Base-by-base conservation (phyloP, 2,329 filamentous ascomycete species). In the Aspergillus neotritici region DNA sequence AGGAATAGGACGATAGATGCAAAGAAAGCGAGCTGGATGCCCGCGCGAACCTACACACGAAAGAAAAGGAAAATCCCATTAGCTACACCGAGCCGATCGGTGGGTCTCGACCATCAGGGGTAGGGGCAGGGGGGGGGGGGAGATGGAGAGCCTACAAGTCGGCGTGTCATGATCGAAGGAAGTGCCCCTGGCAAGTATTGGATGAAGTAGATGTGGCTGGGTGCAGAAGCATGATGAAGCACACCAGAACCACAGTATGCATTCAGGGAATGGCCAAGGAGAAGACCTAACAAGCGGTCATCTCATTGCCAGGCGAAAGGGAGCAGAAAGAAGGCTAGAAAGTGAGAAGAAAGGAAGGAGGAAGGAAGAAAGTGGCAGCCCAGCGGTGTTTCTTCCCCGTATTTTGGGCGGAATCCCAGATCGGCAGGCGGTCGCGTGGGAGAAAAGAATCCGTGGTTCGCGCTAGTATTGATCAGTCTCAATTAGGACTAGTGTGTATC, bases 1-100 rank as follows among this genome's bases (percentile, higher is more conserved):
- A 91, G 68, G 56, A 90, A 62, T 54, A 91, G 73, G 54, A 84
- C 79, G 59, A 88, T 72, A 53, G 78, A 63, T 43, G 79, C 74
- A 44, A 88, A 74, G 44, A 80, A 73, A 51, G 77, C 73, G 61
- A 93, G 80, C 76, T 96, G 87, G 62, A 85, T 74, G 60, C 84
- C 79, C 51, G 88, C 88, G 43, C 75, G 73, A 45, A 77, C 70
- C 75, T 78, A 50, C 3, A 46, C n/a, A n/a, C 14, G 37, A 9
- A 10, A 37, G n/a, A 16, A 4, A 39, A 47, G 9, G 2, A 15
- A 17, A 13, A 29, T 21, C 2, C 15, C 40, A 38, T 55, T 43
- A 47, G 45, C 38, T 15, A 25, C 9, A 25, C 21, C 21, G 21
- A 25, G 21, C 21, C 21, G 21, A 25, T 25, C 21, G 5, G 21